Conservation (phyloP, 306 rosid genomes). For the Vigna radiata region DNA sequence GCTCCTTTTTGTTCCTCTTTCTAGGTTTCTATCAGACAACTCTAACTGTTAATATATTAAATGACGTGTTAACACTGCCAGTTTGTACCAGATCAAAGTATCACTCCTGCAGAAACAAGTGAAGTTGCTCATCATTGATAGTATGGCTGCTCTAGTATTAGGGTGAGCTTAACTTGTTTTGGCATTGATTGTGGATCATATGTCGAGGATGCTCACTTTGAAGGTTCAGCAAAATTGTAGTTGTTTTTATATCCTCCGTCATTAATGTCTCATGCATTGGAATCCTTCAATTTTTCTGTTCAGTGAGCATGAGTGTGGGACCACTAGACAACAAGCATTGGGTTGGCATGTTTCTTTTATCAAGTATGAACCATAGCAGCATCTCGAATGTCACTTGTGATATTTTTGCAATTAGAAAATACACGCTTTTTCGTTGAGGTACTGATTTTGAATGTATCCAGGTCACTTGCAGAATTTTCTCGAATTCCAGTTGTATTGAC, state of each 20-base stretch:
- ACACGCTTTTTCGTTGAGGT: slow-evolving; percentile 32
- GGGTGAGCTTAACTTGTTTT: slow-evolving; percentile 60
- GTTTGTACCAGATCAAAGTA: slow-evolving; percentile 81
- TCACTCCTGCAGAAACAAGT: slow-evolving; percentile 80
- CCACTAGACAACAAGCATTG: slow-evolving; percentile 66
- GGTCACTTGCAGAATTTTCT: slow-evolving; percentile 94
- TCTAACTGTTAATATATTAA: slow-evolving; percentile 32
- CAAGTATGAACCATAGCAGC: slow-evolving; percentile 63
- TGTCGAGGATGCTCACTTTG: slow-evolving; percentile 33
- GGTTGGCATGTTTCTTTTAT: slow-evolving; percentile 92
- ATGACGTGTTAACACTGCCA: slow-evolving; percentile 48
- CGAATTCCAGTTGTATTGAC: slow-evolving; percentile 91
- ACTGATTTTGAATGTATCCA: slow-evolving; percentile 46
- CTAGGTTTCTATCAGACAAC: neutral
- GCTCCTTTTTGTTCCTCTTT: slow-evolving; percentile 31
- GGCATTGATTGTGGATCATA: slow-evolving; percentile 29
- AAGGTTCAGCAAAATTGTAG: slow-evolving; percentile 33
- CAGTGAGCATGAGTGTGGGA: slow-evolving; percentile 74
- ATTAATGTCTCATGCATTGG: slow-evolving; percentile 31
- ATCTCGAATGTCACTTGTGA: slow-evolving; percentile 5
- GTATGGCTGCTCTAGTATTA: slow-evolving; percentile 87
- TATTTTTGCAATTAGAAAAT: slow-evolving; percentile 37
- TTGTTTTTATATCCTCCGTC: slow-evolving; percentile 32
- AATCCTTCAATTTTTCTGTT: slow-evolving; percentile 37
- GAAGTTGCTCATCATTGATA: slow-evolving; percentile 86